Evolutionary conservation across 768 basidiomycete species (phyloP).

Genomic region (Arthromyces matolae): DNA sequence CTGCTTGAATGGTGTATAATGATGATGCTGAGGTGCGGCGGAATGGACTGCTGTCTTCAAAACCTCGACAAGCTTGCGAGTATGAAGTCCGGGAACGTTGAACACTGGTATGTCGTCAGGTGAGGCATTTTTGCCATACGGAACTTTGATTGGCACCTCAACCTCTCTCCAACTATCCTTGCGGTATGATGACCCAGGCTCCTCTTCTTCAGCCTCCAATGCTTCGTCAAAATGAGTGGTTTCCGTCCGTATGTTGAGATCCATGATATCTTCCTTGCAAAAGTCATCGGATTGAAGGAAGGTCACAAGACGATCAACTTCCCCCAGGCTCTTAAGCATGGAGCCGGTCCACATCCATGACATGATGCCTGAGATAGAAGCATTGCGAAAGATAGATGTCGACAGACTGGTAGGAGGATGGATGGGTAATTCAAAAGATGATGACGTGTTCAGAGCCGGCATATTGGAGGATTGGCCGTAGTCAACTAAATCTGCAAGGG

Average conservation of each 20-base stretch:
- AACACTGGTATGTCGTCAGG: slow-evolving; percentile 14
- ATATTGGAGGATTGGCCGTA: too few relatives aligned
- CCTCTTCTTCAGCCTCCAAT: background rate
- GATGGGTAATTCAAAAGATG: too few relatives aligned
- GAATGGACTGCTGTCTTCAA: slow-evolving; percentile 21
- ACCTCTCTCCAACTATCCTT: too few relatives aligned
- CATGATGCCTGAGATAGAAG: too few relatives aligned
- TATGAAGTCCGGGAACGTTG: slow-evolving; percentile 22
- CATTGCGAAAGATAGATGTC: too few relatives aligned
- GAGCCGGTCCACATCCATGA: too few relatives aligned
- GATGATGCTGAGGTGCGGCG: slow-evolving; percentile 5
- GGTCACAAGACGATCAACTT: slow-evolving; percentile 4
- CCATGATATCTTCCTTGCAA: slow-evolving; percentile 3
- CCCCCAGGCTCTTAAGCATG: slow-evolving; percentile 4
- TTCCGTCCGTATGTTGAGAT: slow-evolving; percentile 2
- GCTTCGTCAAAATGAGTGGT: slow-evolving; percentile 2
- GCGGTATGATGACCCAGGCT: too few relatives aligned
- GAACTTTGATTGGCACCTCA: slow-evolving; percentile 15
- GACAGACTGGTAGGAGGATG: too few relatives aligned
- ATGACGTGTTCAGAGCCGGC: too few relatives aligned
- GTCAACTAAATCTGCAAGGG: too few relatives aligned
- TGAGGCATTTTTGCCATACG: slow-evolving; percentile 15
- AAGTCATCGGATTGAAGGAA: slow-evolving; percentile 13
- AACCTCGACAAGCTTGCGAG: slow-evolving; percentile 22
- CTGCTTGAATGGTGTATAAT: slow-evolving; percentile 14